Percentiles rank a stretch among this genome's conserved stretches.
Conservation (phyloP, 768 basidiomycete species). For the Gymnopilus junonius region DNA sequence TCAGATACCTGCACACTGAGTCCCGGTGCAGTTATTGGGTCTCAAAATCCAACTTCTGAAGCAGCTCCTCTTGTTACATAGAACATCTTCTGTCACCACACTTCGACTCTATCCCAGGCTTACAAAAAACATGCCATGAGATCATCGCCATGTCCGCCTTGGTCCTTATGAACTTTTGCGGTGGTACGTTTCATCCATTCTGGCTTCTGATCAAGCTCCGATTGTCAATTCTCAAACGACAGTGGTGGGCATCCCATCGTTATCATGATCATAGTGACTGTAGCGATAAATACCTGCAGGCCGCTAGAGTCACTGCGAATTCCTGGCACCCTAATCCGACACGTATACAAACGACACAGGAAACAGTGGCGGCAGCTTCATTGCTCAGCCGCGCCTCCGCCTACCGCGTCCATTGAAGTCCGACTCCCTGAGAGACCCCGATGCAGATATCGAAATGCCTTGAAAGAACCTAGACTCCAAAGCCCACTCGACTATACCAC, state of each 20-base stretch:
- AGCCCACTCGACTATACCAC: background rate
- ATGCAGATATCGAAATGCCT: background rate
- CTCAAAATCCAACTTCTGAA: no score
- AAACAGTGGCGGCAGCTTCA: background rate
- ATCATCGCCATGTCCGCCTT: background rate
- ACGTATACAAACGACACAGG: background rate
- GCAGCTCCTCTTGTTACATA: background rate
- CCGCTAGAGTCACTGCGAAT: no score
- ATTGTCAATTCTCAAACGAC: background rate
- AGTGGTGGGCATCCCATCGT: background rate
- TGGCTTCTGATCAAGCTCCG: background rate
- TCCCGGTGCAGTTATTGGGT: no score
- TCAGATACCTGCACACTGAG: no score
- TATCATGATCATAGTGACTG: background rate
- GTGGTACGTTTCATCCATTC: background rate
- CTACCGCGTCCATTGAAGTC: background rate
- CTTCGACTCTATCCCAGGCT: background rate
- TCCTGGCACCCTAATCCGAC: no score
- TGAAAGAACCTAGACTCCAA: background rate
- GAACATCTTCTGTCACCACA: background rate
- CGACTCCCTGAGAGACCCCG: no score
- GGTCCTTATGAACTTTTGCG: background rate
- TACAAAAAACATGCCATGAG: background rate
- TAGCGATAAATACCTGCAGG: no score
- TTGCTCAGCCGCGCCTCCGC: no score